A percentile compares a stretch with the other conserved stretches of the same genome.
phyloP scores from a whole-genome alignment of 1,284 basidiomycete species.

The Cryptococcus floricola region DNA sequence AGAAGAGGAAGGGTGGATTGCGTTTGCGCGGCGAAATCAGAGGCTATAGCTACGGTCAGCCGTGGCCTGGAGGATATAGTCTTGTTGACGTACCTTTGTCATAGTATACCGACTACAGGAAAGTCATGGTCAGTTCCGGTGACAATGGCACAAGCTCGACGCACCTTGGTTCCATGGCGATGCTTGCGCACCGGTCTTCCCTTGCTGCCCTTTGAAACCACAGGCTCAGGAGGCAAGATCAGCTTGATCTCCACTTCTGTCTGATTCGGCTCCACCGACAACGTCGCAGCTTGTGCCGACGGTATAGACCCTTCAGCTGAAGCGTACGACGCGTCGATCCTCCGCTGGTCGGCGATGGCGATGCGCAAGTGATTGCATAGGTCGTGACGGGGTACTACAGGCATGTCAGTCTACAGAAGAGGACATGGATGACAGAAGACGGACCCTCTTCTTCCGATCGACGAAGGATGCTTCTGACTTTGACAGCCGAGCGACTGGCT shows the following conservation, averaged over 20 bases:
- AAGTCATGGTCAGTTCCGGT: neutral
- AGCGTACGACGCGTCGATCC: constrained; percentile 44
- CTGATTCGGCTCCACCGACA: constrained; percentile 18
- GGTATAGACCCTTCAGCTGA: constrained; percentile 31
- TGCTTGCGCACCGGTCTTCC: constrained; percentile 37
- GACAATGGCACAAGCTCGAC: neutral
- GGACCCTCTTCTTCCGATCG: constrained; percentile 44
- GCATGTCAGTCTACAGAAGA: neutral
- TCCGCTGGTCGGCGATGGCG: constrained; percentile 45
- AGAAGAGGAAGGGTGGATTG: constrained; percentile 38
- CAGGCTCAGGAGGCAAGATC: constrained; percentile 44
- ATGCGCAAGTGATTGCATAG: constrained; percentile 38
- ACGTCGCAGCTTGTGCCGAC: constrained; percentile 21
- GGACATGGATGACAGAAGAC: neutral
- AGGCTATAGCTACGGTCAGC: constrained; percentile 14
- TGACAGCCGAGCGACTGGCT: constrained; percentile 39
- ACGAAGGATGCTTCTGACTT: constrained; percentile 39
- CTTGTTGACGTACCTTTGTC: constrained; percentile 33
- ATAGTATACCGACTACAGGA: constrained; percentile 36
- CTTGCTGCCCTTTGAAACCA: constrained; percentile 28
- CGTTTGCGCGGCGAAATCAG: constrained; percentile 35
- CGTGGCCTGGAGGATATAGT: neutral
- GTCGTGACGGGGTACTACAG: constrained; percentile 41
- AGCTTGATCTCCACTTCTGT: constrained; percentile 40
- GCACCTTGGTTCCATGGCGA: constrained; percentile 43